Base-by-base conservation (phyloP, 331 rosid genomes). In the Telfairia occidentalis region DNA sequence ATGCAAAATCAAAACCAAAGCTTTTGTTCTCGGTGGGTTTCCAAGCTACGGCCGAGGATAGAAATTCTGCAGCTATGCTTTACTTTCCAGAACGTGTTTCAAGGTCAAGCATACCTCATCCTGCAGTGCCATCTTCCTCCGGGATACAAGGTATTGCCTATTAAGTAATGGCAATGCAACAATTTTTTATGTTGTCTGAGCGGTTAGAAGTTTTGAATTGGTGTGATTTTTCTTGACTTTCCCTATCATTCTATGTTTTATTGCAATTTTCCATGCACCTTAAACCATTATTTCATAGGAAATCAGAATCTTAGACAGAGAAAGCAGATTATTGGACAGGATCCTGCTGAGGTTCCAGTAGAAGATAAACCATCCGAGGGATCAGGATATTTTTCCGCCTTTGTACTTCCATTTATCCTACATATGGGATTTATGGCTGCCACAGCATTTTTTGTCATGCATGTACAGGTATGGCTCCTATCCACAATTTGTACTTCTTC, bases 371-470 rank as follows among this genome's bases (percentile, higher is more conserved):
- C 82, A 23, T 45, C 79, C 78, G 77, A 57, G 3, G 61, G 40
- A 76, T 66, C 28, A 2, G 96, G 97, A 78, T 87, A 84, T 82
- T 73, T 82, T 71, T 88, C 97, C 54, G 82, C 87, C 67, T 82
- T 86, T 38, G 92, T 85, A 76, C 95, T 94, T 45, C 98, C 98
- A 8, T 91, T 86, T 79, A 82, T 90, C 77, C 77, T 91, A 21
- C 97, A 94, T 79, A 73, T 87, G 89, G 98, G 86, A 76, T 87
- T 94, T 84, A 84, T 94, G 94, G 87, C 89, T 60, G 83, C 86
- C 75, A 86, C 90, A 18, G 89, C 88, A 50, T 86, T 91, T 77
- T 75, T 94, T 77, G 87, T 94, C 85, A 88, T 87, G 98, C 97
- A 94, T 73, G 98, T 94, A 54, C 96, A 94, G 97, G 98, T 91